Base-by-base conservation (phyloP, 1,139 yeast species). In the Candida pseudoviswanathii region DNA sequence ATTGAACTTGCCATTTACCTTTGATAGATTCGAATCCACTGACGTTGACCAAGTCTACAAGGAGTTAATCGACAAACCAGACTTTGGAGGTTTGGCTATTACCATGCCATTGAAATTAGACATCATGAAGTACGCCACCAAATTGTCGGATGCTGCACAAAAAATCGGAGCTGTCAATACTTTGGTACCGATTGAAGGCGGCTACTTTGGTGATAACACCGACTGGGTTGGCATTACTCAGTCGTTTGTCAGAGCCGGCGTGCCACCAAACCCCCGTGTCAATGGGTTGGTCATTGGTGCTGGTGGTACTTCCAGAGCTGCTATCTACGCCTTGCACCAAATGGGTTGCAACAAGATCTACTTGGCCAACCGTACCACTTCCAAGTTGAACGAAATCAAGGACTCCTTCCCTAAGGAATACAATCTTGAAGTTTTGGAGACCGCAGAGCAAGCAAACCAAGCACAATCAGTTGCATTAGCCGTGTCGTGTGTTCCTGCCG, bases 261-360 rank as follows among this genome's bases (percentile, higher is more conserved):
- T 84, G 32, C 82, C 49, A 64, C 63, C 16, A 58, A 65, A 45
- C 53, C 63, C 11, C 57, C 7, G 64, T 5, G 67, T 75, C 21
- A 74, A 77, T 50, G 95, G 91, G 40, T 73, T 94, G 53, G 86
- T 94, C 47, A 75, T 94, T 57, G 99, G 99, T 45, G 97, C 96
- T 29, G 99, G 99, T 41, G 99, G 99, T 44, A 92, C 99, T 34
- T 86, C 97, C 0, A 81, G 97, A 62, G 97, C 99, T 39, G 99
- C 98, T 1, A 83, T 89, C 25, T 92, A 81, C 66, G 98, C 99
- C 1, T 77, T 94, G 59, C 82, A 85, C 61, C 66, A 81, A 54
- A 72, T 94, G 73, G 97, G 97, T 1, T 90, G 96, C 64, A 61
- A 74, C 38, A 82, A 77, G 57, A 88, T 94, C 53, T 91, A 85